A percentile compares a stretch with the other conserved stretches of the same genome.
These are phyloP conservation scores for Kandelia obovata DNA, from an alignment of 345 rosid genomes.

Conservation along the genomic window DNA sequence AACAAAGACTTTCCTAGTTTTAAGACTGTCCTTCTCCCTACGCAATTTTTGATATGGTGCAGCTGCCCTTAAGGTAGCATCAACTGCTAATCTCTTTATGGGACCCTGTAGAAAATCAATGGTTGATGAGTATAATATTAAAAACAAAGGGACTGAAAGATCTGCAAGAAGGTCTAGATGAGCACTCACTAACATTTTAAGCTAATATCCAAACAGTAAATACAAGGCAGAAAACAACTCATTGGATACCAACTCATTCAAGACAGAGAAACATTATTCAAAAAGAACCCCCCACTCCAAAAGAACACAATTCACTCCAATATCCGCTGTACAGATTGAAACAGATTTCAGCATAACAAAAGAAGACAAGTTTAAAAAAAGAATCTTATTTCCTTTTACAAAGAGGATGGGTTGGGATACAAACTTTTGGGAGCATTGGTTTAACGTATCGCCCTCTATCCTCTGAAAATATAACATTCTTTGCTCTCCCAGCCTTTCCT, in stretches of 20 bases:
- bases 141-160: background rate
- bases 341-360: background rate
- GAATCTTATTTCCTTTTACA: background rate
- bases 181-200: background rate
- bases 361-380: background rate
- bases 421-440: slow-evolving; percentile 98
- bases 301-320: too few relatives aligned
- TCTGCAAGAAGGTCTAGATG: background rate
- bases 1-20: slow-evolving; percentile 79
- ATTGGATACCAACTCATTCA: too few relatives aligned
- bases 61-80: slow-evolving; percentile 98
- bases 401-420: slow-evolving; percentile 6
- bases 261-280: too few relatives aligned
- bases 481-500: slow-evolving; percentile 98
- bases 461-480: slow-evolving; percentile 93
- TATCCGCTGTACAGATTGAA: background rate
- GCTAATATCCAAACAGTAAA: too few relatives aligned
- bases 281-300: too few relatives aligned
- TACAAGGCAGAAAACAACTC: too few relatives aligned
- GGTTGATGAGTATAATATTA: background rate
- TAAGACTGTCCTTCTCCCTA: slow-evolving; percentile 63
- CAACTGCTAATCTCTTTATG: slow-evolving; percentile 86
- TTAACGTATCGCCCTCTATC: slow-evolving; percentile 95
- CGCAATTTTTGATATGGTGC: slow-evolving; percentile 96
- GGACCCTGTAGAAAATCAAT: slow-evolving; percentile 61